A percentile compares a stretch with the other conserved stretches of the same genome.
Conservation (phyloP, 129 eudicot species). For the Cynara cardunculus region DNA sequence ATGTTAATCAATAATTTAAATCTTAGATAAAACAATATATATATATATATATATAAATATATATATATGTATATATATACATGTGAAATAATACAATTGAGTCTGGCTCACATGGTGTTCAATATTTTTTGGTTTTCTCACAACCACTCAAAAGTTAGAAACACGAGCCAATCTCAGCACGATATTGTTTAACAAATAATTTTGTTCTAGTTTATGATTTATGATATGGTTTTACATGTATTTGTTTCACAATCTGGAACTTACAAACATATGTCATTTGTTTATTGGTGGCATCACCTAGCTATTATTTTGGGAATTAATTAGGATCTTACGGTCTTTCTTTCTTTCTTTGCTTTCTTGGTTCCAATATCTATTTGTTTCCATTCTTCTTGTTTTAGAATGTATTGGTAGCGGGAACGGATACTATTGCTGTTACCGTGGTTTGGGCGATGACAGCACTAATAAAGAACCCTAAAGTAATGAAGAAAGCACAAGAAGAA, state of each 20-base stretch:
- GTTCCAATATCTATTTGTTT: not conserved
- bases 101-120: not conserved
- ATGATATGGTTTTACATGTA: not conserved
- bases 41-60: too few species aligned
- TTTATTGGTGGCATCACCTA: not conserved
- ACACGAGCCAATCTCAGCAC: not conserved
- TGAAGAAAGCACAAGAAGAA: slow-evolving; percentile 46
- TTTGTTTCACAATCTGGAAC: not conserved
- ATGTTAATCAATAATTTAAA: not conserved
- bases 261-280: too few species aligned
- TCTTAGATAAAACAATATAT: too few species aligned
- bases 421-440: slow-evolving; percentile 29
- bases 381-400: slow-evolving; percentile 17
- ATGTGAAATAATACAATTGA: not conserved
- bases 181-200: too few species aligned
- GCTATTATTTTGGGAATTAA: not conserved
- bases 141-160: not conserved
- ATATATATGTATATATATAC: too few species aligned
- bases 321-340: not conserved
- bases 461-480: slow-evolving; percentile 32
- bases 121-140: not conserved
- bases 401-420: slow-evolving; percentile 34
- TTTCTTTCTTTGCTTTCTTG: not conserved
- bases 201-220: too few species aligned
- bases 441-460: slow-evolving; percentile 45